Evolutionary conservation across 495 filamentous ascomycete genomes (phyloP).

Genomic region (Aspergillus incahuasiensis): DNA sequence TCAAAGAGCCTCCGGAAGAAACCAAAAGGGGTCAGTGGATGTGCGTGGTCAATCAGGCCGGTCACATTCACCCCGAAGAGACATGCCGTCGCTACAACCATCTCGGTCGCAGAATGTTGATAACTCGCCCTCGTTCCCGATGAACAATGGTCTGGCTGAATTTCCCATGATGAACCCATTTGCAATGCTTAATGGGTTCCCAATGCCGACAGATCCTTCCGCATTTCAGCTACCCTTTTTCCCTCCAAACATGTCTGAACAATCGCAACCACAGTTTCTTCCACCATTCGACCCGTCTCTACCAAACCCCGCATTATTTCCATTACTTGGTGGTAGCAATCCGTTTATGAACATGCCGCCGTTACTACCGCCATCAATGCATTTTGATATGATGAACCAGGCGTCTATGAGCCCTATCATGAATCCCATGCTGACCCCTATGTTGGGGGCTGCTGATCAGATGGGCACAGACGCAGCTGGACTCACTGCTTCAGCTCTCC

Average conservation of each 20-base stretch:
- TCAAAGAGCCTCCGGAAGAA: background rate
- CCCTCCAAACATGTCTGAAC: constrained; percentile 5
- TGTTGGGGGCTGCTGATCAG: too few species aligned
- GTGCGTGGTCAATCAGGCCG: background rate
- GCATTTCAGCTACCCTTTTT: constrained; percentile 9
- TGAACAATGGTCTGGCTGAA: background rate
- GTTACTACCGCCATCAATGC: constrained; percentile 2
- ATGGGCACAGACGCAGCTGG: constrained; percentile 1
- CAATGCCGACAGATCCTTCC: background rate
- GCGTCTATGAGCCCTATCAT: constrained; percentile 5
- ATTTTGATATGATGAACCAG: constrained; percentile 7
- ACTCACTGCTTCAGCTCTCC: background rate
- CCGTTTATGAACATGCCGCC: constrained; percentile 7
- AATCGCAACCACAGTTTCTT: constrained; percentile 8
- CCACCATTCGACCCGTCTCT: constrained; percentile 3
- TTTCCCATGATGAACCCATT: constrained; percentile 4
- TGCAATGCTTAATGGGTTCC: constrained; percentile 1
- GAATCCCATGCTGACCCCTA: constrained; percentile 2
- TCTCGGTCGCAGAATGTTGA: background rate
- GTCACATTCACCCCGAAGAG: background rate
- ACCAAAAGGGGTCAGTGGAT: background rate
- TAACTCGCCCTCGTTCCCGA: background rate
- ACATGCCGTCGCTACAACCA: background rate
- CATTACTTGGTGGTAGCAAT: constrained; percentile 15
- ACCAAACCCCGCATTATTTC: constrained; percentile 15